Evolutionary conservation across 2,329 filamentous ascomycete species (phyloP), one percentile per base, ranked within the genome.

Genomic region (Penicillium sclerotigenum): DNA sequence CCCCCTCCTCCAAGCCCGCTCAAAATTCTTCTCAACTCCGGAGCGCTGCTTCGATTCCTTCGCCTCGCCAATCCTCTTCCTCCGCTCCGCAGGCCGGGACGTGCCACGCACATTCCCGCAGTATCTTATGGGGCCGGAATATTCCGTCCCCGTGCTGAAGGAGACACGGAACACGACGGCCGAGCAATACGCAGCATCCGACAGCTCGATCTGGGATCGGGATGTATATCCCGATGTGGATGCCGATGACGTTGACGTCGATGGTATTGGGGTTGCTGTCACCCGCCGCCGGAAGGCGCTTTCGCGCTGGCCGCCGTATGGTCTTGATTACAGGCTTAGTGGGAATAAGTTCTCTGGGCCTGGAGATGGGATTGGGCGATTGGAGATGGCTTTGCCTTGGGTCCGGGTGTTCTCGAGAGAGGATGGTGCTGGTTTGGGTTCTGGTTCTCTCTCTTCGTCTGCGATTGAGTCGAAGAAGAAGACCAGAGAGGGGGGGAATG

Each of bases 31-130:
- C 56, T 40, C 63, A 8, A 69, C 63, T 0, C 72, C 75, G 20
- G 70, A 73, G 28, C 67, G 67, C 11, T 77, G 72, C 59, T 78
- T 78, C 43, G 76, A 78, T 56, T 59, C 74, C 0, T 79, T 78
- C 54, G 75, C 76, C 0, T 77, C 74, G 4, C 76, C 76, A 0
- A 62, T 73, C 4, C 58, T 78, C 7, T 76, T 78, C 47, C 68
- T 79, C 9, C 72, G 76, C 22, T 73, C 75, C 0, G 60, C 76
- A 0, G 75, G 75, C 0, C 69, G 71, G 48, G 73, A 76, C 41
- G 72, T 72, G 5, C 76, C 73, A 1, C 62, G 60, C 4, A 33
- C 14, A 2, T 73, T 73, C 41, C 73, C 73, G 1, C 54, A 59
- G 16, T 75, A 75, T 50, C 59, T 65, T 1, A 73, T 65, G 0